Percentiles rank a stretch among this genome's conserved stretches.
Evolutionary conservation across 345 rosid species (phyloP).

Genomic region (Lumnitzera littorea): DNA sequence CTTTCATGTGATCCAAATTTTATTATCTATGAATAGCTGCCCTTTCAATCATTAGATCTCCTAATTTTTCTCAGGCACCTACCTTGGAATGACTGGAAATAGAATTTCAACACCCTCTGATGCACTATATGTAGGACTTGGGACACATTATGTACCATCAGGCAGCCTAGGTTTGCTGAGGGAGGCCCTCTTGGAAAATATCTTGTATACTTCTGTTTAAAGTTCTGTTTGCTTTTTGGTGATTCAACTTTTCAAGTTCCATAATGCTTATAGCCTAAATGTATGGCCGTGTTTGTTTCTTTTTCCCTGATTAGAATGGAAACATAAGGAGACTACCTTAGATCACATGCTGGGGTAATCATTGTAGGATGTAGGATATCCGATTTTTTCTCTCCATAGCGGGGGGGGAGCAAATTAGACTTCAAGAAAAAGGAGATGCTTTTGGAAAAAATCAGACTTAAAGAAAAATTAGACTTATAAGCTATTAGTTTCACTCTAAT

Average conservation of each 20-base stretch:
- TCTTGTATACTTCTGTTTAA: conserved; percentile 36
- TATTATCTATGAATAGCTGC: not conserved
- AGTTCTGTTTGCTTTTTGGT: not conserved
- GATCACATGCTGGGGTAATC: no score
- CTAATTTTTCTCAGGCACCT: conserved; percentile 57
- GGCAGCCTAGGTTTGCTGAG: conserved; percentile 50
- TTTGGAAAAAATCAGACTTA: no score
- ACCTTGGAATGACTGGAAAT: conserved; percentile 88
- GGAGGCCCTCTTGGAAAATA: conserved; percentile 57
- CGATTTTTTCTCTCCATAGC: no score
- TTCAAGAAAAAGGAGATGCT: no score
- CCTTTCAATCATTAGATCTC: not conserved
- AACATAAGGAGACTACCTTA: no score
- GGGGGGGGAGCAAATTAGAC: no score
- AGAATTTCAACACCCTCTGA: conserved; percentile 83
- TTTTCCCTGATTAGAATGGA: no score
- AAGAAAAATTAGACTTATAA: no score
- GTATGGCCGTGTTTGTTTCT: not conserved
- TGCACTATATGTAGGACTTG: conserved; percentile 74
- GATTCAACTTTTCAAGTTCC: not conserved
- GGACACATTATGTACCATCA: conserved; percentile 82
- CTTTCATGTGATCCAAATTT: not conserved
- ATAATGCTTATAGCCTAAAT: not conserved
- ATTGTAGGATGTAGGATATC: no score
- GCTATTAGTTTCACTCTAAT: no score